These are phyloP conservation scores for Neurospora hispaniola DNA, from an alignment of 495 filamentous ascomycete genomes.

Conservation along the genomic window DNA sequence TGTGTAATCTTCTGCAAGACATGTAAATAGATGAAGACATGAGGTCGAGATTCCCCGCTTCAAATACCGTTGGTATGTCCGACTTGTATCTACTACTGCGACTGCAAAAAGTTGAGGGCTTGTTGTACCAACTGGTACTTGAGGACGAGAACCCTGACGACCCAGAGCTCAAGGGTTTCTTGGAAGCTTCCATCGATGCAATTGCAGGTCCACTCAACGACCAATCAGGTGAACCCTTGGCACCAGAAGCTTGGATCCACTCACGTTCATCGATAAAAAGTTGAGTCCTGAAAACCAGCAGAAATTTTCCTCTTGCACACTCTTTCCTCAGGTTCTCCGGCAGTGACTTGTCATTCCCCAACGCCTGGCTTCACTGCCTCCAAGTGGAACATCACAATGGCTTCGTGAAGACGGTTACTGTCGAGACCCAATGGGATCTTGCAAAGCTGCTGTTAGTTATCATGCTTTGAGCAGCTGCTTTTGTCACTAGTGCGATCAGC, in stretches of 20 bases:
- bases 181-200: neutral
- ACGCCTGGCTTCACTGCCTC: neutral
- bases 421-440: neutral
- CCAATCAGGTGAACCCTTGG: neutral
- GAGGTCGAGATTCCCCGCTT: neutral
- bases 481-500: neutral
- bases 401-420: neutral
- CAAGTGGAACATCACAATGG: neutral
- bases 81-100: neutral
- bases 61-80: neutral
- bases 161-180: neutral
- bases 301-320: neutral
- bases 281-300: neutral
- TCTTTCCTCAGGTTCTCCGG: neutral
- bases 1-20: neutral
- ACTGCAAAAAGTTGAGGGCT: neutral
- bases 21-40: neutral
- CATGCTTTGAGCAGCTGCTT: neutral
- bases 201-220: neutral
- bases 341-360: neutral
- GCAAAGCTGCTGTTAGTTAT: neutral
- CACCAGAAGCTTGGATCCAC: neutral
- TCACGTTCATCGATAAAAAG: neutral
- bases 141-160: neutral
- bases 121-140: neutral